A percentile compares a stretch with the other conserved stretches of the same genome.
phyloP scores from a whole-genome alignment of 2,329 filamentous ascomycete genomes.

The Diaporthe vexans region DNA sequence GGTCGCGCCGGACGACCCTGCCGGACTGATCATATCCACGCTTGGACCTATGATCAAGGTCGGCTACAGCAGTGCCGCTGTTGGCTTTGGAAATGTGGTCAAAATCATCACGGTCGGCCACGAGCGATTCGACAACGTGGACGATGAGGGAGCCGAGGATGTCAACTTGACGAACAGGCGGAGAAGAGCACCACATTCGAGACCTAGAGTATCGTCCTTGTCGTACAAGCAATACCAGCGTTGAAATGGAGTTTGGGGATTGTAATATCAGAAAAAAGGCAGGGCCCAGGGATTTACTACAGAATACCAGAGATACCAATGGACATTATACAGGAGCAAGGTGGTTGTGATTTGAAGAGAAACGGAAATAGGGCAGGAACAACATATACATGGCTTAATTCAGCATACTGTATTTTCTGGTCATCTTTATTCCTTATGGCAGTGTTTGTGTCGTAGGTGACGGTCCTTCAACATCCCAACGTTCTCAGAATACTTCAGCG shows the following conservation, averaged over 20 bases:
- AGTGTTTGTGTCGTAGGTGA: background rate
- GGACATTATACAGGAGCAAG: slow-evolving; percentile 21
- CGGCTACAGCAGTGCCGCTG: slow-evolving; percentile 75
- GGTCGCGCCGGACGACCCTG: slow-evolving; percentile 57
- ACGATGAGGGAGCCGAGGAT: slow-evolving; percentile 48
- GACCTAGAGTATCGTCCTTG: slow-evolving; percentile 47
- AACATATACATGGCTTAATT: background rate
- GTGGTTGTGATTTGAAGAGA: background rate
- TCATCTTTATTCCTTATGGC: background rate
- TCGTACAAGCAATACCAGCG: slow-evolving; percentile 15
- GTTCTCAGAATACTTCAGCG: background rate
- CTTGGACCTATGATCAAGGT: slow-evolving; percentile 75
- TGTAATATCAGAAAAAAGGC: background rate
- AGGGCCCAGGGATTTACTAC: background rate
- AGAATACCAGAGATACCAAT: slow-evolving; percentile 34
- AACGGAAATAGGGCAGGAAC: background rate
- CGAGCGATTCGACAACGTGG: slow-evolving; percentile 70
- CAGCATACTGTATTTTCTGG: background rate
- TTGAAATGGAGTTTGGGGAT: slow-evolving; percentile 24
- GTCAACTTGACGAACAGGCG: slow-evolving; percentile 57
- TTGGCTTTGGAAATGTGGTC: slow-evolving; percentile 80
- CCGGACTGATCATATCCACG: slow-evolving; percentile 70
- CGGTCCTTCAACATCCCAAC: background rate
- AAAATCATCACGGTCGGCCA: slow-evolving; percentile 78
- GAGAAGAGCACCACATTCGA: slow-evolving; percentile 44